Evolutionary conservation across 1,139 yeast genomes (phyloP), one percentile per base, ranked within the genome.

Genomic region (Taphrina communis): DNA sequence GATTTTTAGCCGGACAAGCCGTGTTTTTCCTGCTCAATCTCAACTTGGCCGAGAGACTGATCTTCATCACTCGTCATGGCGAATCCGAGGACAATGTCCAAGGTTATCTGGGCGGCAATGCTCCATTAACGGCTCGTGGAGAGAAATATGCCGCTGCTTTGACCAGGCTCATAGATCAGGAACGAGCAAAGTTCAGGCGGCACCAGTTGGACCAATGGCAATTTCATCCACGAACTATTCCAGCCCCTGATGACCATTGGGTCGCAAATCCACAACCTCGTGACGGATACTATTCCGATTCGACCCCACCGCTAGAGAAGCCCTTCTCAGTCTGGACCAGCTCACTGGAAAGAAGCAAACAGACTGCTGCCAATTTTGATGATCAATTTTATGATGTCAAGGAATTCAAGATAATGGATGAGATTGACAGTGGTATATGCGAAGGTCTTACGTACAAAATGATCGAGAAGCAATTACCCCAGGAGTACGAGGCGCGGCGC

Each of bases 41-140:
- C 83, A 94, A 94, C 76, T 82, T 94, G 55, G 86, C 90, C 70
- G 96, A 91, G 77, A 85, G 98, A 71, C 97, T 91, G 77, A 92
- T 94, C 66, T 94, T 97, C 96, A 89, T 94, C 72, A 88, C 97
- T 0, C 84, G 98, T 72, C 97, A 93, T 76, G 99, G 98, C 66
- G 98, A 94, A 78, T 86, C 93, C 72, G 84, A 84, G 58, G 97
- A 91, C 76, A 94, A 93, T 77, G 87, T 90, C 41, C 78, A 82
- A 66, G 98, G 98, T 9, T 83, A 86, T 71, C 90, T 94, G 73
- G 98, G 99, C n/a, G 97, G 98, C 31, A 95, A 94, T 77, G 88
- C 97, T 0, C 82, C 82, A 41, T 80, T 94, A 66, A 94, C 98
- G 0, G 83, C 84, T 71, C 84, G 97, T 69, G 99, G 99, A 39